phyloP scores from a whole-genome alignment of 2,329 filamentous ascomycete genomes.

The Thermothelomyces thermophilus region DNA sequence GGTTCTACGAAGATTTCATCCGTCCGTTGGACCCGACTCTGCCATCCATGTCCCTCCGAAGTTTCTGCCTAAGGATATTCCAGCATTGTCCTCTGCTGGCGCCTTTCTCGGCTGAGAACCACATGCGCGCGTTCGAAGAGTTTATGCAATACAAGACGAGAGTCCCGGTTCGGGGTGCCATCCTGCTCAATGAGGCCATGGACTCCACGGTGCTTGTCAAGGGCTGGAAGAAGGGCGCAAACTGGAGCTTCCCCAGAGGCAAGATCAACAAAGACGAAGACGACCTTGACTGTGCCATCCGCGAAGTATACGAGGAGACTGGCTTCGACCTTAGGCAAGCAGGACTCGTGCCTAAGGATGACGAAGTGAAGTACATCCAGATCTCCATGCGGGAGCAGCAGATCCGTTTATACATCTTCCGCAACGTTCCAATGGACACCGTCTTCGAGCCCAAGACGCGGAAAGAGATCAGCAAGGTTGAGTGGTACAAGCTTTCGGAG shows the following conservation, averaged over 20 bases:
- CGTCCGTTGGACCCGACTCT: slow-evolving; percentile 79
- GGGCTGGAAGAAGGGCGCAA: slow-evolving; percentile 94
- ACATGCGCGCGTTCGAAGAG: slow-evolving; percentile 78
- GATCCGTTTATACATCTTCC: slow-evolving; percentile 86
- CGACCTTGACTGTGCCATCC: slow-evolving; percentile 85
- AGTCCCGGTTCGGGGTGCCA: slow-evolving; percentile 88
- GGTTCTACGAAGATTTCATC: slow-evolving; percentile 99
- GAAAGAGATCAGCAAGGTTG: slow-evolving; percentile 95
- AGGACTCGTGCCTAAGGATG: slow-evolving; percentile 65
- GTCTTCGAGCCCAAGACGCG: slow-evolving; percentile 83
- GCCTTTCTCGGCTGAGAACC: slow-evolving; percentile 68
- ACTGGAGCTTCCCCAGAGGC: slow-evolving; percentile 93
- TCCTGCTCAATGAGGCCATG: slow-evolving; percentile 90
- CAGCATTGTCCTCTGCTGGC: slow-evolving; percentile 87
- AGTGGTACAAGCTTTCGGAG: slow-evolving; percentile 88
- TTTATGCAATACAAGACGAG: slow-evolving; percentile 93
- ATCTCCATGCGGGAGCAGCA: slow-evolving; percentile 89
- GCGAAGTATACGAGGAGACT: slow-evolving; percentile 95
- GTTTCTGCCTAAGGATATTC: slow-evolving; percentile 86
- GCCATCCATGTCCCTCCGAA: slow-evolving; percentile 76
- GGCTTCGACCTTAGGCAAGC: slow-evolving; percentile 75
- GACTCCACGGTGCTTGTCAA: slow-evolving; percentile 89
- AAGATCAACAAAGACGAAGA: slow-evolving; percentile 98
- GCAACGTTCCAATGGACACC: slow-evolving; percentile 79
- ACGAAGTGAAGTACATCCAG: slow-evolving; percentile 75